Evolutionary conservation across 352 stramenopile species (phyloP).

Genomic region (Globisporangium nagaii): DNA sequence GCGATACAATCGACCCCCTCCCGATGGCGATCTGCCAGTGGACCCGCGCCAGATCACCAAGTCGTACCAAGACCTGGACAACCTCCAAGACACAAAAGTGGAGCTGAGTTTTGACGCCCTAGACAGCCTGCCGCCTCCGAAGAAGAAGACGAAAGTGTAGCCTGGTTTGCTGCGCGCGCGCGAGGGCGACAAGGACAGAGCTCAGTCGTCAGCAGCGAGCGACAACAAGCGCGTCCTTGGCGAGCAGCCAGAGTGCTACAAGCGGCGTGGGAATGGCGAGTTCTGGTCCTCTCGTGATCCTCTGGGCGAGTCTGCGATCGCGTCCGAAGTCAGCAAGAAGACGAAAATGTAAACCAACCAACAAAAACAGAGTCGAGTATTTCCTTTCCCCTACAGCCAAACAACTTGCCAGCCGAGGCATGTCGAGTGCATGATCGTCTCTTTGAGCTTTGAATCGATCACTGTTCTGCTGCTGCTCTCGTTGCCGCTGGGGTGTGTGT

Average conservation of each 20-base stretch:
- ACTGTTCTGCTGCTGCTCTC: too few relatives aligned
- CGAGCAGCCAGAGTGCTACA: too few relatives aligned
- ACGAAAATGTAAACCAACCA: not conserved
- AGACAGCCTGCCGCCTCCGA: conserved; percentile 70
- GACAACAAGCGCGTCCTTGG: too few relatives aligned
- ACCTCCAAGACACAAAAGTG: conserved; percentile 77
- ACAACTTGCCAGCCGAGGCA: too few relatives aligned
- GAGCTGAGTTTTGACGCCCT: conserved; percentile 81
- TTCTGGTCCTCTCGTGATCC: not conserved
- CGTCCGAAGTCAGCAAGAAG: not conserved
- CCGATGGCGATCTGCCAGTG: conserved; percentile 67
- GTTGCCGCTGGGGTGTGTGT: not conserved
- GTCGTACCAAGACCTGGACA: conserved; percentile 83
- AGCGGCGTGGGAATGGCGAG: not conserved
- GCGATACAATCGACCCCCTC: conserved; percentile 25
- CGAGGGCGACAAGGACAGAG: not conserved
- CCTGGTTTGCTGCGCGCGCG: not conserved
- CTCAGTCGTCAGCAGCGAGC: not conserved
- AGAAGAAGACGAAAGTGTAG: conserved; percentile 84
- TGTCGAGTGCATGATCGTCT: too few relatives aligned
- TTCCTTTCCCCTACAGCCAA: too few relatives aligned
- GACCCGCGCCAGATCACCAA: conserved; percentile 78
- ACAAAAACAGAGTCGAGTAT: too few relatives aligned
- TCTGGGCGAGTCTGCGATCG: not conserved
- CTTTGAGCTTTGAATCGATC: not conserved